These are phyloP conservation scores for Fomitopsis pinicola DNA, from an alignment of 1,284 basidiomycete genomes.

Conservation along the genomic window DNA sequence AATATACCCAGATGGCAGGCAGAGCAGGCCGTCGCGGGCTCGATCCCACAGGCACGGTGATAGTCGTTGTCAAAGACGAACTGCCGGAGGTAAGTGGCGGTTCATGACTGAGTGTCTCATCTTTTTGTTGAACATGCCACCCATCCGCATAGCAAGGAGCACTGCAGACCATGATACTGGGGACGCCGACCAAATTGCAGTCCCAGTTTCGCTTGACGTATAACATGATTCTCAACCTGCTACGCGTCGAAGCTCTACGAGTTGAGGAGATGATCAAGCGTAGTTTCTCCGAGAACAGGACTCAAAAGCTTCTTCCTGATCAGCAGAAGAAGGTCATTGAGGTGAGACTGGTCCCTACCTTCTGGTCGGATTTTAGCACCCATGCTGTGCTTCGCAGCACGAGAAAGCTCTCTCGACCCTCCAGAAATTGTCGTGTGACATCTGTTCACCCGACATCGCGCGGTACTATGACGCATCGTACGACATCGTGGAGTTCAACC, in stretches of 20 bases:
- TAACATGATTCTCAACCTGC: slow-evolving; percentile 98
- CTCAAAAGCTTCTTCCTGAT: slow-evolving; percentile 89
- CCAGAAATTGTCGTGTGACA: slow-evolving; percentile 64
- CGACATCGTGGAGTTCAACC: slow-evolving; percentile 66
- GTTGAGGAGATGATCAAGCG: slow-evolving; percentile 99
- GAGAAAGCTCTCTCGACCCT: slow-evolving; percentile 71
- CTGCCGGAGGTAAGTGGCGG: slow-evolving; percentile 74
- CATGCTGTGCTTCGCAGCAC: slow-evolving; percentile 40
- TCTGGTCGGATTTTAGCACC: background rate
- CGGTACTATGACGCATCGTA: slow-evolving; percentile 75
- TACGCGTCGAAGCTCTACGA: slow-evolving; percentile 92
- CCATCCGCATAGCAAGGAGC: slow-evolving; percentile 53
- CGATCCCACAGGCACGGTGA: slow-evolving; percentile 94
- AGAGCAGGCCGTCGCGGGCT: slow-evolving; percentile 95
- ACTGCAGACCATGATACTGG: slow-evolving; percentile 90
- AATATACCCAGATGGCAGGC: slow-evolving; percentile 99
- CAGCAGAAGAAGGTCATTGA: slow-evolving; percentile 86
- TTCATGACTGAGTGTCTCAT: background rate
- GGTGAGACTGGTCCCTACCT: slow-evolving; percentile 37
- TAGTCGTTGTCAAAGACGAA: slow-evolving; percentile 84
- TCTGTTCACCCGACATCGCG: slow-evolving; percentile 70
- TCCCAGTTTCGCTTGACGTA: slow-evolving; percentile 99
- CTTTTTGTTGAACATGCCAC: background rate
- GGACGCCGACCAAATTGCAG: slow-evolving; percentile 86
- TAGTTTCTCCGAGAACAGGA: slow-evolving; percentile 97